Conservation (phyloP, 768 basidiomycete species). For the Auriscalpium orientale region DNA sequence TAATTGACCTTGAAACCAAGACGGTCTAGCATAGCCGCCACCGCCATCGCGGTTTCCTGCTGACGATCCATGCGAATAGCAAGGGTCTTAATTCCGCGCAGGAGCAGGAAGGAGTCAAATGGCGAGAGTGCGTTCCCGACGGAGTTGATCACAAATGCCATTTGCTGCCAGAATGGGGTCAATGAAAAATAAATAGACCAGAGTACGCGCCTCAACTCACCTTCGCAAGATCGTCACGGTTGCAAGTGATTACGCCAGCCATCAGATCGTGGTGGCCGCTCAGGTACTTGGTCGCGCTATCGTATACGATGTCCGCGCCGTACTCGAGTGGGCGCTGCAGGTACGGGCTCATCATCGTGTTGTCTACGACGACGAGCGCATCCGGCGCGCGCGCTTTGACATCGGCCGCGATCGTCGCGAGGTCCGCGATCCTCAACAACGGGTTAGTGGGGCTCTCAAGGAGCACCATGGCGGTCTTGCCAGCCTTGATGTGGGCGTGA, state of each 20-base stretch:
- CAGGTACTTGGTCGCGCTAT: slow-evolving; percentile 96
- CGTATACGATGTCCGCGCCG: slow-evolving; percentile 95
- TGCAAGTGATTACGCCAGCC: slow-evolving; percentile 93
- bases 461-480: slow-evolving; percentile 88
- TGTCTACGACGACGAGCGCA: slow-evolving; percentile 86
- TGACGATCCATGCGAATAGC: slow-evolving; percentile 95
- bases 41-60: slow-evolving; percentile 70
- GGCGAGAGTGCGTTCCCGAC: slow-evolving; percentile 93
- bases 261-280: slow-evolving; percentile 98
- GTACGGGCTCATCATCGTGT: slow-evolving; percentile 99
- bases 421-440: slow-evolving; percentile 87
- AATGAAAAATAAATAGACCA: neutral
- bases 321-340: slow-evolving; percentile 91
- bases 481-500: slow-evolving; percentile 53
- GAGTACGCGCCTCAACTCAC: slow-evolving; percentile 29
- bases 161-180: slow-evolving; percentile 41
- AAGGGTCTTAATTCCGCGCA: slow-evolving; percentile 93
- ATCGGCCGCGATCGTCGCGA: slow-evolving; percentile 73
- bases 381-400: slow-evolving; percentile 78
- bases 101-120: slow-evolving; percentile 92
- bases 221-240: slow-evolving; percentile 85
- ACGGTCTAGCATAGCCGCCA: slow-evolving; percentile 76
- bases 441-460: slow-evolving; percentile 98
- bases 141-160: slow-evolving; percentile 88
- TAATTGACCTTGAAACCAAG: slow-evolving; percentile 91